Evolutionary conservation across 1,284 basidiomycete genomes (phyloP), one percentile per base, ranked within the genome.

Genomic region (Malassezia psittaci): DNA sequence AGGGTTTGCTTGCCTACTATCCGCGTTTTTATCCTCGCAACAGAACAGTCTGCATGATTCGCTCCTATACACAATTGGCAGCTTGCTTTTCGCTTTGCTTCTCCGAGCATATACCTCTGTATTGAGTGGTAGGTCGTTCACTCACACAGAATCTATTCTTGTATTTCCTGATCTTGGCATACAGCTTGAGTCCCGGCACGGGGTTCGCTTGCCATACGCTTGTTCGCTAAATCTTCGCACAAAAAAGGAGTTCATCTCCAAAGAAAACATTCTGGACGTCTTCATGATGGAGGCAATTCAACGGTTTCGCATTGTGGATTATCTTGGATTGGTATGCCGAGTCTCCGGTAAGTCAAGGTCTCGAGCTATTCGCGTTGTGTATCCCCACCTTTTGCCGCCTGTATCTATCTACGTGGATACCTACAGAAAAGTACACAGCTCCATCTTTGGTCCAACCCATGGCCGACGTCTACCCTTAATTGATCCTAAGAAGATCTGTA

Each of bases 241-340:
- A 10, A 21, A 47, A 3, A 11, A 5, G 1, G 37, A 50, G 10
- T 54, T 71, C 18, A 46, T 73, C 3, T 62, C 69, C 0, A 57
- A 65, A 13, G 67, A 73, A 39, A 39, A 51, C 1, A 63, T 73
- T 29, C 38, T 72, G 1, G 70, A 73, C 37, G 36, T 69, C 2
- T 59, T 68, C 36, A 55, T 70, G 12, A 54, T 54, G 8, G 67
- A 69, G 46, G 59, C 57, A 4, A 61, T 68, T 36, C 57, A 60
- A 2, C 45, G 53, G 11, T 73, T 63, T 43, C 52, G 54, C 15
- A 54, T 73, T 10, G 18, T 65, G 15, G 69, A 71, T 33, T 65
- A 70, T 45, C 49, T 50, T 9, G 54, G 39, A 9, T 55, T 69
- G 2, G 57, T 60, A 2, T 59, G 69, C 1, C 54, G 46, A 10